A percentile compares a stretch with the other conserved stretches of the same genome.
Conservation (phyloP, 192 early-diverging fungal species). For the Umbelopsis isabellina region DNA sequence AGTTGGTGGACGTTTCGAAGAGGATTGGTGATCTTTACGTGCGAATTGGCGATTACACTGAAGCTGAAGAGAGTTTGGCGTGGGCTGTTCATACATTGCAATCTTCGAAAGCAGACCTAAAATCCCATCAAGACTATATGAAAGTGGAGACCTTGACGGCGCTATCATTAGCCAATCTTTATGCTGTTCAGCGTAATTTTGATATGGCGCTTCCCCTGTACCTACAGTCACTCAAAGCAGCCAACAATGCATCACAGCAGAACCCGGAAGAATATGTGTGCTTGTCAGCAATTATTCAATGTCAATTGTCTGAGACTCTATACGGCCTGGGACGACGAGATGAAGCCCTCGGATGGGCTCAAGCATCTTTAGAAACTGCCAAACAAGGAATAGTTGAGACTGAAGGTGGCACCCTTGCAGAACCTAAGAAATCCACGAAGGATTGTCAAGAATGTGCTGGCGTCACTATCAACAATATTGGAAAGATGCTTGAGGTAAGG, state of each 20-base stretch:
- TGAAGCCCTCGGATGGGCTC: constrained; percentile 61
- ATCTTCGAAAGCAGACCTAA: background rate
- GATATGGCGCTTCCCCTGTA: constrained; percentile 52
- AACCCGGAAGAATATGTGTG: constrained; percentile 46
- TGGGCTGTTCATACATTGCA: constrained; percentile 48
- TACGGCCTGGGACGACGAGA: constrained; percentile 49
- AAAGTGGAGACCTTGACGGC: background rate
- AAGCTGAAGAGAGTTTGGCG: constrained; percentile 48
- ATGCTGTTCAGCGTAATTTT: constrained; percentile 52
- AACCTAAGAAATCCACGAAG: background rate
- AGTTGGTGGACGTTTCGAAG: constrained; percentile 39
- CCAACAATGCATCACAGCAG: constrained; percentile 4
- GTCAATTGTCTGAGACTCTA: constrained; percentile 56
- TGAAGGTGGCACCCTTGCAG: background rate
- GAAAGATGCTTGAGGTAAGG: constrained; percentile 53
- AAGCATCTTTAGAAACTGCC: constrained; percentile 49
- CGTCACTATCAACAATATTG: constrained; percentile 53
- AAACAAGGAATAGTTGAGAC: constrained; percentile 37
- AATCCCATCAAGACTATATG: background rate
- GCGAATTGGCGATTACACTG: constrained; percentile 33
- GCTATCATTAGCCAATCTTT: constrained; percentile 49
- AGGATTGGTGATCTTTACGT: constrained; percentile 43
- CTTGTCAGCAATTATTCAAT: constrained; percentile 52
- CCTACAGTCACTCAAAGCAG: constrained; percentile 43
- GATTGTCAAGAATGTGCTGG: constrained; percentile 63